phyloP scores from a whole-genome alignment of 768 basidiomycete species.

The Pleurotus pulmonarius region DNA sequence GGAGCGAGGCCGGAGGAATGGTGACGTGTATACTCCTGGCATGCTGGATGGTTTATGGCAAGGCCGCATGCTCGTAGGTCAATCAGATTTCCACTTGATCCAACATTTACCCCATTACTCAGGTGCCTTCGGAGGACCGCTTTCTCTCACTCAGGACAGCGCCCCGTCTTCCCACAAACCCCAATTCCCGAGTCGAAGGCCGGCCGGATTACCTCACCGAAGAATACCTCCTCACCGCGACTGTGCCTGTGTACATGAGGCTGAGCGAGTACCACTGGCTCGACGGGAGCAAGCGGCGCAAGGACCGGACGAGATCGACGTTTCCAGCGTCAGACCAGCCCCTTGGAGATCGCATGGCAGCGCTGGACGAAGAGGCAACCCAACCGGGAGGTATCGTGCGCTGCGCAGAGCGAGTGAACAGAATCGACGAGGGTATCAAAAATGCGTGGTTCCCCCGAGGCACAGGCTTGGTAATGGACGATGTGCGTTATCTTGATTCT shows the following conservation, averaged over 20 bases:
- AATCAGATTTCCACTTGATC: background rate
- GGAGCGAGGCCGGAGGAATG: conserved; percentile 24
- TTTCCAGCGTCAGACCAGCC: background rate
- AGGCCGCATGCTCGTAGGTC: conserved; percentile 58
- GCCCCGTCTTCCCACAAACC: conserved; percentile 18
- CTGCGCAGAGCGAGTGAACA: background rate
- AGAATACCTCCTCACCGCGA: conserved; percentile 20
- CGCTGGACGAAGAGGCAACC: conserved; percentile 25
- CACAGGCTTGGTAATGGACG: conserved; percentile 12
- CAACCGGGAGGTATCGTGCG: background rate
- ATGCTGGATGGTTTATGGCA: conserved; percentile 56
- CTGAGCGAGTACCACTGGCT: conserved; percentile 50
- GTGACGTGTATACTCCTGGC: conserved; percentile 44
- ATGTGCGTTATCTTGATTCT: background rate
- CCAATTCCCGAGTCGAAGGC: too few relatives aligned
- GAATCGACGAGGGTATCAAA: conserved; percentile 28
- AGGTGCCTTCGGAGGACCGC: conserved; percentile 29
- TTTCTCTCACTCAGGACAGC: conserved; percentile 24
- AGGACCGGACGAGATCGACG: too few relatives aligned
- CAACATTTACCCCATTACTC: background rate
- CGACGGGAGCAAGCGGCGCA: background rate
- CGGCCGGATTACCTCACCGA: conserved; percentile 14
- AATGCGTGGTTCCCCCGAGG: conserved; percentile 37
- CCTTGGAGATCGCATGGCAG: background rate
- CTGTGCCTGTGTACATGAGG: conserved; percentile 55